Evolutionary conservation across 495 filamentous ascomycete species (phyloP).

Genomic region (Podospora conica): DNA sequence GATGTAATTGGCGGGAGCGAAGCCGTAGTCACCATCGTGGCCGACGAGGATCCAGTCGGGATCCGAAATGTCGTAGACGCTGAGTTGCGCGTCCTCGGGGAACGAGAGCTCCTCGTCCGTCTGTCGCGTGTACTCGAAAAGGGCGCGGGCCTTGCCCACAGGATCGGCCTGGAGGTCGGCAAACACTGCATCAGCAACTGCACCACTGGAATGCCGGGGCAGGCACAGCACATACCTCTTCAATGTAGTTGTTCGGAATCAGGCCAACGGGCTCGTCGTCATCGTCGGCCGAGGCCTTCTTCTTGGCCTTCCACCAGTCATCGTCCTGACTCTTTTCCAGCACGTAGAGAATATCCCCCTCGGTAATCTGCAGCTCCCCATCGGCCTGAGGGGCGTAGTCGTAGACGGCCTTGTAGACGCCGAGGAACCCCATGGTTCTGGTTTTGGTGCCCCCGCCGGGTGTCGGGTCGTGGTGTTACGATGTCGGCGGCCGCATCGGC

Average conservation of each 20-base stretch:
- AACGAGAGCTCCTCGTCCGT: constrained; percentile 98
- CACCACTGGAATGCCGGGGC: neutral
- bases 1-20: constrained; percentile 97
- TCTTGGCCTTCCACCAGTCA: constrained; percentile 98
- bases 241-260: constrained; percentile 91
- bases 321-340: constrained; percentile 86
- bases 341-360: constrained; percentile 89
- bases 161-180: constrained; percentile 58
- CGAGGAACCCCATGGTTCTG: constrained; percentile 63
- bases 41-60: constrained; percentile 97
- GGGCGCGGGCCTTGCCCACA: constrained; percentile 65
- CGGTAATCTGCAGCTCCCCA: constrained; percentile 77
- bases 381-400: constrained; percentile 88
- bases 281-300: constrained; percentile 84
- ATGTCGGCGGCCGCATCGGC: constrained; percentile 3
- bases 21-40: constrained; percentile 78
- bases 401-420: constrained; percentile 87
- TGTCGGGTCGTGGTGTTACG: constrained; percentile 1
- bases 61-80: constrained; percentile 85
- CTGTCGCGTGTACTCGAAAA: constrained; percentile 95
- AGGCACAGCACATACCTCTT: constrained; percentile 69
- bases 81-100: constrained; percentile 74
- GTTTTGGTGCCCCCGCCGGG: neutral
- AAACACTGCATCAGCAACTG: neutral
- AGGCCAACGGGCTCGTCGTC: constrained; percentile 92